These are phyloP conservation scores for Diaporthe citriasiana DNA, from an alignment of 2,329 filamentous ascomycete genomes.

Conservation along the genomic window DNA sequence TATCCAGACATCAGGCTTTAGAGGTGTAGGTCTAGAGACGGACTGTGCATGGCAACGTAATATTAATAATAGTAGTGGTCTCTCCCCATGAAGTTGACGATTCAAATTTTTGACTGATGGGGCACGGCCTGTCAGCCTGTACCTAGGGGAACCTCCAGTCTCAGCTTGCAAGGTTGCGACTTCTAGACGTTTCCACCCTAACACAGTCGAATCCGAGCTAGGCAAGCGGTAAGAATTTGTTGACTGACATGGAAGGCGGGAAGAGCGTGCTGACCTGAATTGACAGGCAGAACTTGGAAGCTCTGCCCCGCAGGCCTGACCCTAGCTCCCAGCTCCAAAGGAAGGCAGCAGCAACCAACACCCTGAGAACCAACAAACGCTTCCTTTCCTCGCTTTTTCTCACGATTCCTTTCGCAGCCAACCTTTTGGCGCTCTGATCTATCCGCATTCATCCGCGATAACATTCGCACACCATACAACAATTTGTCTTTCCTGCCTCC, in stretches of 20 bases:
- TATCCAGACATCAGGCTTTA: constrained; percentile 75
- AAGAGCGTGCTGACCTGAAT: neutral
- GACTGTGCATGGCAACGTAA: neutral
- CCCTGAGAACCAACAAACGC: neutral
- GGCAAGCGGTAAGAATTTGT: too few relatives aligned
- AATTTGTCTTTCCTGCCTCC: too few relatives aligned
- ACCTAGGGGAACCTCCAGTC: too few relatives aligned
- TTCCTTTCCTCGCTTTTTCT: neutral
- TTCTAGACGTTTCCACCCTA: constrained; percentile 21
- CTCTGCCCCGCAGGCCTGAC: constrained; percentile 2
- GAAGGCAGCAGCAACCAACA: neutral
- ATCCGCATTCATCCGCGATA: too few relatives aligned
- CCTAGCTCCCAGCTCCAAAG: neutral
- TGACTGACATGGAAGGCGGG: too few relatives aligned
- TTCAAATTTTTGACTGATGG: too few relatives aligned
- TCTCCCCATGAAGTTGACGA: too few relatives aligned
- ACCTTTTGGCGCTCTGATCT: fast-evolving
- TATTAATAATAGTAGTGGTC: constrained; percentile 5
- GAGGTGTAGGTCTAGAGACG: neutral
- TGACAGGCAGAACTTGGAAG: neutral
- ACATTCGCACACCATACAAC: neutral
- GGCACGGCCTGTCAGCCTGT: too few relatives aligned
- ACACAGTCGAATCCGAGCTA: neutral
- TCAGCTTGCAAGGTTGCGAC: neutral
- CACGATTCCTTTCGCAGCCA: neutral